Percentiles rank a stretch among this genome's conserved stretches.
Evolutionary conservation across 768 basidiomycete genomes (phyloP).

Genomic region (Leccinum disarticulatum): DNA sequence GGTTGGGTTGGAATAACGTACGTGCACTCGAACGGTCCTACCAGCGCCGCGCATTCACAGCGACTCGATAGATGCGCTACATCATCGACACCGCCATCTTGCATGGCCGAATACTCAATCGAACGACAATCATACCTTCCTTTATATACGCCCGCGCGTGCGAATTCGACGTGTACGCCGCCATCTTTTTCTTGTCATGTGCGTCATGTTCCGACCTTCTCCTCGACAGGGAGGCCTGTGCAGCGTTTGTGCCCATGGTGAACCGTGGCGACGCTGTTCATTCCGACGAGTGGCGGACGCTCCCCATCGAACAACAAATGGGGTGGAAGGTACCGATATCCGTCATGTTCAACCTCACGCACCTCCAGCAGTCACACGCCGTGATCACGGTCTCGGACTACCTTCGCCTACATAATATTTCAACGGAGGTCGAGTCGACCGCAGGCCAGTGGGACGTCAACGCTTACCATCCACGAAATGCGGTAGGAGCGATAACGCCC

Average conservation of each 20-base stretch:
- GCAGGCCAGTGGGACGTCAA: constrained; percentile 39
- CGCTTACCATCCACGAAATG: constrained; percentile 31
- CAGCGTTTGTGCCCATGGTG: constrained; percentile 44
- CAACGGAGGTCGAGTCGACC: constrained; percentile 32
- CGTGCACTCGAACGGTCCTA: not conserved
- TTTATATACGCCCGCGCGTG: constrained; percentile 49
- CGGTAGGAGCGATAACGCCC: constrained; percentile 17
- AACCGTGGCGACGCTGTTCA: constrained; percentile 43
- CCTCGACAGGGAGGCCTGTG: constrained; percentile 33
- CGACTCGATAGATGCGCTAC: constrained; percentile 42
- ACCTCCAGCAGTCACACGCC: constrained; percentile 35
- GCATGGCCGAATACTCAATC: constrained; percentile 43
- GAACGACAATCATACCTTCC: constrained; percentile 45
- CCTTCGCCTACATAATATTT: constrained; percentile 40
- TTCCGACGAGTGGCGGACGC: constrained; percentile 39
- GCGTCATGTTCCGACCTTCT: not conserved
- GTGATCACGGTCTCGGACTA: constrained; percentile 44
- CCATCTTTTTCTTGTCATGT: not conserved
- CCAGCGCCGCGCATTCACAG: not conserved
- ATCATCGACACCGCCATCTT: constrained; percentile 46
- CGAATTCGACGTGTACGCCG: constrained; percentile 35
- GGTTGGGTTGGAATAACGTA: constrained; percentile 54
- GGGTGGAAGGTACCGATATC: constrained; percentile 36
- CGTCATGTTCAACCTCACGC: constrained; percentile 45
- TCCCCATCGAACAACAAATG: constrained; percentile 39